Evolutionary conservation across 805 yeast genomes (phyloP), one percentile per base, ranked within the genome.

Genomic region (Yarrowia hollandica): DNA sequence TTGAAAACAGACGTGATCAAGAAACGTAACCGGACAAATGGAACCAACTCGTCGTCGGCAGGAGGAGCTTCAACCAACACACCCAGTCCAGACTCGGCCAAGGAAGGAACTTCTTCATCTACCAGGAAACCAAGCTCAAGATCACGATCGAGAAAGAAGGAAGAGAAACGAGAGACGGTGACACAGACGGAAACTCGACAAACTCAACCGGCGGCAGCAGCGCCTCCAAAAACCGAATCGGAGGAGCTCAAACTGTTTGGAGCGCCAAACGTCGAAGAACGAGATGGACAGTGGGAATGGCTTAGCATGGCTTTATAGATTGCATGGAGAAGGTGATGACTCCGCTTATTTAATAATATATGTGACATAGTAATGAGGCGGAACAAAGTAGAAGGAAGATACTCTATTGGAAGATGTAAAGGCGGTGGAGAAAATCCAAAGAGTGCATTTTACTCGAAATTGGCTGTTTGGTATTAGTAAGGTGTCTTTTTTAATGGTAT

Each of bases 1-100:
- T 76, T 91, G 66, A 91, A 90, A 69, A 88, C 97, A 0, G 97
- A 91, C 69, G 94, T 91, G 1, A 91, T 92, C 60, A 90, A 90
- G 71, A 89, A 90, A 72, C 80, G 99, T 66, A 96, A 91, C 71
- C 78, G 97, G 42, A 60, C 48, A 18, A 55, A 55, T n/a, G 50
- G 50, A 3, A 21, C 44, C 19, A 54, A 38, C 11, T 21, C 41
- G 3, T 31, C 55, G 6, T 15, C 41, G 15, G 14, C 46, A 9
- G n/a, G 34, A 4, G 30, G 34, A 8, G 34, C 34, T 14, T 11
- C 15, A n/a, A 46, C 37, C 5, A 30, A 9, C 14, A 46, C 54
- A 1, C 54, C 54, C 8, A n/a, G 21, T 9, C 54, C 54, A 4
- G 54, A 46, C 15, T 21, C 55, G 15, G 22, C 39, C 22, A 48